These are phyloP conservation scores for Colletotrichum navitas DNA, from an alignment of 2,329 filamentous ascomycete genomes.

Conservation along the genomic window DNA sequence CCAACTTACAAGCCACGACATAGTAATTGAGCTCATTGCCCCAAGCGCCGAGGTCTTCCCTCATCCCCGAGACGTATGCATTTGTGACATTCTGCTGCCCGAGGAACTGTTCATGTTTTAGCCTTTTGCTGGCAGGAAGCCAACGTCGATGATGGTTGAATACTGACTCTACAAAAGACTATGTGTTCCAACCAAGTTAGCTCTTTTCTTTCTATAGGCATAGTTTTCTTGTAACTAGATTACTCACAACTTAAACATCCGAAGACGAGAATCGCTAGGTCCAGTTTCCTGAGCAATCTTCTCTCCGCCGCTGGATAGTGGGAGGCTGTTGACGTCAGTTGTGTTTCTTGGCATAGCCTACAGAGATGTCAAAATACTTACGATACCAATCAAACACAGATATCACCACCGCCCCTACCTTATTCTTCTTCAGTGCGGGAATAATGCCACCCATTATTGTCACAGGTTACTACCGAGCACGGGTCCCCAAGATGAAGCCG, in stretches of 20 bases:
- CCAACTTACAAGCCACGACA: conserved; percentile 37
- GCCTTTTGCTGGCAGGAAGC: accelerated
- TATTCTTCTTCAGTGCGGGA: conserved; percentile 43
- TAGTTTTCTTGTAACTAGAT: not conserved
- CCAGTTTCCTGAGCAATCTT: conserved; percentile 47
- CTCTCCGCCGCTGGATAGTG: conserved; percentile 46
- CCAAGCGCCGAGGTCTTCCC: conserved; percentile 46
- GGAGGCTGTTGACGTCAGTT: conserved; percentile 41
- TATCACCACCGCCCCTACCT: conserved; percentile 45
- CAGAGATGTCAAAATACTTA: conserved; percentile 33
- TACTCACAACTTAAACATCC: conserved; percentile 45
- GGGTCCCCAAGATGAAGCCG: not conserved
- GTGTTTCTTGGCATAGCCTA: not conserved
- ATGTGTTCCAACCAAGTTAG: not conserved
- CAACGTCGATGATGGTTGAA: not conserved
- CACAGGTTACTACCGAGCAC: no score
- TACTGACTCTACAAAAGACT: conserved; percentile 39
- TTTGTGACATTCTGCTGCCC: conserved; percentile 48
- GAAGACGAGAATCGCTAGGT: conserved; percentile 44
- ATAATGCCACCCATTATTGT: conserved; percentile 35
- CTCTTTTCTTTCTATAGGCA: not conserved
- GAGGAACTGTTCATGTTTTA: conserved; percentile 43
- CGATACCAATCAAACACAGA: conserved; percentile 50
- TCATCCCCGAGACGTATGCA: conserved; percentile 48
- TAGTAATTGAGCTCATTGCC: conserved; percentile 48